These are phyloP conservation scores for Zygoascus ofunaensis DNA, from an alignment of 805 yeast species.

Conservation along the genomic window DNA sequence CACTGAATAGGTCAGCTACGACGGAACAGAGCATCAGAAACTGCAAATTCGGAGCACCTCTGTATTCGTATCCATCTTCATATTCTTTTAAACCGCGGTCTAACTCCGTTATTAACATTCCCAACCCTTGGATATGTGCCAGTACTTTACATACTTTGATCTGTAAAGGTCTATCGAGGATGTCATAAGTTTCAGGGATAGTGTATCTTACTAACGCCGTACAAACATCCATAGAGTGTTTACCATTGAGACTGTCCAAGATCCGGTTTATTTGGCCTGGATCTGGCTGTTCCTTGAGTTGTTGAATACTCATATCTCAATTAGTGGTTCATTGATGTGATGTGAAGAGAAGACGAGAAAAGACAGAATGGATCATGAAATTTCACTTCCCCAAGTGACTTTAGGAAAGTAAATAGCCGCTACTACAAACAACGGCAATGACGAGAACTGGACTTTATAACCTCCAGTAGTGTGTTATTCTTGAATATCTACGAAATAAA, in stretches of 20 bases:
- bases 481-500: background rate
- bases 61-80: background rate
- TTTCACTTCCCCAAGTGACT: no score
- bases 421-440: background rate
- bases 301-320: background rate
- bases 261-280: background rate
- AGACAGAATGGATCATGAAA: no score
- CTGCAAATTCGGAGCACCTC: background rate
- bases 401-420: no score
- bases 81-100: background rate
- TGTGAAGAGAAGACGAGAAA: no score
- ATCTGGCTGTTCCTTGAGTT: background rate
- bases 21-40: constrained; percentile 3
- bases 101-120: background rate
- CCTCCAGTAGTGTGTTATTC: background rate
- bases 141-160: background rate
- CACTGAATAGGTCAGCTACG: background rate
- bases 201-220: constrained; percentile 6
- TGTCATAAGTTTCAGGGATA: constrained; percentile 1
- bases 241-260: background rate
- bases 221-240: constrained; percentile 2
- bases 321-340: no score
- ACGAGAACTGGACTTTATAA: background rate
- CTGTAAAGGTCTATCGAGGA: background rate
- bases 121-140: constrained; percentile 1